These are phyloP conservation scores for Neoarthrinium moseri DNA, from an alignment of 2,329 filamentous ascomycete species.

Conservation along the genomic window DNA sequence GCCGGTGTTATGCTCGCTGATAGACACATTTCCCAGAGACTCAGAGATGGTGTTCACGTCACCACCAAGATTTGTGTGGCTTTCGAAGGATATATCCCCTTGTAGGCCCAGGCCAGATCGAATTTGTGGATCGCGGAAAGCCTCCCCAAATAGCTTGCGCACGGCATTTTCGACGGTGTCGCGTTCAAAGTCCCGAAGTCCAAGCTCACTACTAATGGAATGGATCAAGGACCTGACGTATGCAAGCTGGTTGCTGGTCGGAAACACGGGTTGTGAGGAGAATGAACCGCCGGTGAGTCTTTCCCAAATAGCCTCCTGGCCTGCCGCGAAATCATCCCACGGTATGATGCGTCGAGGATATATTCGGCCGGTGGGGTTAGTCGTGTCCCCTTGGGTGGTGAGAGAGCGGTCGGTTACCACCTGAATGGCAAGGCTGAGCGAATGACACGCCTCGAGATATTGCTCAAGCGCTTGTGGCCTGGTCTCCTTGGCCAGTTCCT, in stretches of 20 bases:
- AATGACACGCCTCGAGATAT: conserved; percentile 33
- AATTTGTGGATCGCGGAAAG: conserved; percentile 24
- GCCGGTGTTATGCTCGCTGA: conserved; percentile 11
- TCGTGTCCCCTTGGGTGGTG: conserved; percentile 32
- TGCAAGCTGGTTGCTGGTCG: conserved; percentile 31
- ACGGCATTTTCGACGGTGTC: conserved; percentile 35
- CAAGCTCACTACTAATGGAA: conserved; percentile 33
- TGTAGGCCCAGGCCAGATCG: conserved; percentile 26
- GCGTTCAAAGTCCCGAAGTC: conserved; percentile 32
- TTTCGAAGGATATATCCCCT: conserved; percentile 35
- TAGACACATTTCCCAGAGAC: conserved; percentile 21
- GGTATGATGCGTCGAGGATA: conserved; percentile 34
- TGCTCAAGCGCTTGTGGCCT: conserved; percentile 18
- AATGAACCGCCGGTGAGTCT: conserved; percentile 24
- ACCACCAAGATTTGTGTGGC: conserved; percentile 31
- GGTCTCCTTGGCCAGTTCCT: conserved; percentile 20
- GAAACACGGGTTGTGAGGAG: conserved; percentile 25
- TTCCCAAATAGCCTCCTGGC: conserved; percentile 31
- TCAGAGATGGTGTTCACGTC: conserved; percentile 20
- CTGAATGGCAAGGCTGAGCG: conserved; percentile 26
- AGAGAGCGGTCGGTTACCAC: conserved; percentile 28
- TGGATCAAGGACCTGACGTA: conserved; percentile 27
- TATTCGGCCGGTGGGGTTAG: conserved; percentile 29
- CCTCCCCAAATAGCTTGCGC: conserved; percentile 27
- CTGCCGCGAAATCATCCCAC: conserved; percentile 30